These are phyloP conservation scores for Dendrobium officinale DNA, from an alignment of 106 monocot species.

Conservation along the genomic window DNA sequence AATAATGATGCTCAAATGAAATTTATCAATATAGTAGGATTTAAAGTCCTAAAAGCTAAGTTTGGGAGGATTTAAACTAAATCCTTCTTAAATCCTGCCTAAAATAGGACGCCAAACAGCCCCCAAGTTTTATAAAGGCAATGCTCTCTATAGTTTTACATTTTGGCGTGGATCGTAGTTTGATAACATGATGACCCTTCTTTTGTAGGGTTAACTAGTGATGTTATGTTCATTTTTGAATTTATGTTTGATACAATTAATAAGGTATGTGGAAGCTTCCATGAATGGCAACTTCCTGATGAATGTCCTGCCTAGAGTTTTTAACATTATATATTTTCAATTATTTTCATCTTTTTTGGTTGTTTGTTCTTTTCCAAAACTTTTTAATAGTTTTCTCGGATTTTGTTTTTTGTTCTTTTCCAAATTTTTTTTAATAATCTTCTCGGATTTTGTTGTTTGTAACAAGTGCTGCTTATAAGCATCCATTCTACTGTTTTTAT, in stretches of 20 bases:
- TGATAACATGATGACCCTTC: too few species aligned
- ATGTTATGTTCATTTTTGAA: not conserved
- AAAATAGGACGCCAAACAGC: too few species aligned
- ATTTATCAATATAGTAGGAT: too few species aligned
- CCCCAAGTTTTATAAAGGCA: not conserved
- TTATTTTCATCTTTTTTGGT: not conserved
- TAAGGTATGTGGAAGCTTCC: not conserved
- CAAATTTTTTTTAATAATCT: not conserved
- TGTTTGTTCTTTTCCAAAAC: not conserved
- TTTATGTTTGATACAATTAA: not conserved
- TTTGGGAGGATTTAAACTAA: too few species aligned
- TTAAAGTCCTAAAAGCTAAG: too few species aligned
- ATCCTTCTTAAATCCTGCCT: too few species aligned
- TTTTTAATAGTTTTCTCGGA: not conserved
- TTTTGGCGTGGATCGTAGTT: too few species aligned
- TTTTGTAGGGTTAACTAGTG: not conserved
- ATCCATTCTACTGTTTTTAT: not conserved
- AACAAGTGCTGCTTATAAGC: not conserved
- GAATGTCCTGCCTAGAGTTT: not conserved
- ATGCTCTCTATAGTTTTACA: not conserved
- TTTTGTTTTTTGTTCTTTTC: not conserved
- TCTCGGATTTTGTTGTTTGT: not conserved
- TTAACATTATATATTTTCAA: not conserved
- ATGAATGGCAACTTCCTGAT: not conserved
- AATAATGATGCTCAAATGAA: too few species aligned